Conservation (phyloP, 2,329 filamentous ascomycete species). For the Aspergillus fijiensis region DNA sequence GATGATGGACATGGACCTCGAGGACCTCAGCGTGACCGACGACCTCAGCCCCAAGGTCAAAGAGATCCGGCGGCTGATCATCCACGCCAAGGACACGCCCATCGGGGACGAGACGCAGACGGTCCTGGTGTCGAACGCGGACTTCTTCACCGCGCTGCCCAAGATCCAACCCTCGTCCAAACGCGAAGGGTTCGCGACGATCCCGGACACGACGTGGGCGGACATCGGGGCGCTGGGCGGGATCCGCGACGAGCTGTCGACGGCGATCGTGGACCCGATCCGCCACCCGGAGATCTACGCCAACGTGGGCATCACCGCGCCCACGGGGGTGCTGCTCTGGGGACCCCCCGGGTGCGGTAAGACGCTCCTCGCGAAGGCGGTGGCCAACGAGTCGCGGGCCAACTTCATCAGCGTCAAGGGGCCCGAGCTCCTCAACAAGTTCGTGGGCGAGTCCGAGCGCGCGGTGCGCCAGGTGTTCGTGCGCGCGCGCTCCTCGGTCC, state of each 20-base stretch:
- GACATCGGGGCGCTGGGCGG: slow-evolving; percentile 81
- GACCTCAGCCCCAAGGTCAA: slow-evolving; percentile 42
- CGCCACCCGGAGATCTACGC: slow-evolving; percentile 74
- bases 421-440: slow-evolving; percentile 94
- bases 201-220: slow-evolving; percentile 88
- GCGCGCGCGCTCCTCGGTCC: slow-evolving; percentile 78
- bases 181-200: slow-evolving; percentile 90
- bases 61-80: slow-evolving; percentile 54
- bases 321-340: slow-evolving; percentile 90
- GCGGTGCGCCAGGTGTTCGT: slow-evolving; percentile 89
- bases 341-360: slow-evolving; percentile 96
- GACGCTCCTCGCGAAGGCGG: slow-evolving; percentile 91
- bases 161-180: slow-evolving; percentile 78
- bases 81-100: slow-evolving; percentile 52
- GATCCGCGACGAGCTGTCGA: slow-evolving; percentile 78
- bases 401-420: slow-evolving; percentile 99
- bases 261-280: slow-evolving; percentile 88
- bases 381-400: slow-evolving; percentile 90
- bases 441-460: slow-evolving; percentile 92
- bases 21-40: slow-evolving; percentile 30
- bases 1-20: slow-evolving; percentile 58
- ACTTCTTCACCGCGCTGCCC: slow-evolving; percentile 74
- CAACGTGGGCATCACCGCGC: slow-evolving; percentile 73
- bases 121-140: slow-evolving; percentile 60
- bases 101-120: slow-evolving; percentile 55